phyloP scores from a whole-genome alignment of 257 asterid genomes.

The Primulina huaijiensis region DNA sequence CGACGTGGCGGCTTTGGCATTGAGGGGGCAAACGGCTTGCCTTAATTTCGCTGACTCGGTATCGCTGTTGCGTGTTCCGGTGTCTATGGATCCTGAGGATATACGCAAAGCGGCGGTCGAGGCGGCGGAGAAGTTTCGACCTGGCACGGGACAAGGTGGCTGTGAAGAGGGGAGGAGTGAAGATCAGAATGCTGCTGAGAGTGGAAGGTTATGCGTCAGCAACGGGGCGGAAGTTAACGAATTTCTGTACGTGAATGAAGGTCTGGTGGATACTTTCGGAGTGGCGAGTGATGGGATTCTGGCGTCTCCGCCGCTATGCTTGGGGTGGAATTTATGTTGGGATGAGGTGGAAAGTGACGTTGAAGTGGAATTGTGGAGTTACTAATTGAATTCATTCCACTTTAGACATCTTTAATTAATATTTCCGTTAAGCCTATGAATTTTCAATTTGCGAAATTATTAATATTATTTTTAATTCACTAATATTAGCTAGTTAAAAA shows the following conservation, averaged over 20 bases:
- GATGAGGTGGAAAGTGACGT: conserved; percentile 49
- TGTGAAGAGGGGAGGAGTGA: background rate
- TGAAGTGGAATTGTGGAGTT: conserved; percentile 62
- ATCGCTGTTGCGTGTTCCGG: conserved; percentile 48
- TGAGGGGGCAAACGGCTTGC: conserved; percentile 50
- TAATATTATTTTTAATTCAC: too few relatives aligned
- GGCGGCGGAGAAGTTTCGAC: conserved; percentile 52
- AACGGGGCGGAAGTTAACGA: background rate
- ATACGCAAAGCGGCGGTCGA: conserved; percentile 49
- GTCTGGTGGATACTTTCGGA: conserved; percentile 2
- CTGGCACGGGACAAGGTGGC: background rate
- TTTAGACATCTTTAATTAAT: too few relatives aligned
- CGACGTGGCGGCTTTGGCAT: conserved; percentile 76
- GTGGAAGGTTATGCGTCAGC: background rate
- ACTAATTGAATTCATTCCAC: background rate
- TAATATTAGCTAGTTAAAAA: too few relatives aligned
- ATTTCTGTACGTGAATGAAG: conserved; percentile 5
- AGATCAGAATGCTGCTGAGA: background rate
- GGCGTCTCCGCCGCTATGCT: conserved; percentile 57
- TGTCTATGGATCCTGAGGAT: conserved; percentile 43
- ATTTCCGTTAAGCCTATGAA: too few relatives aligned
- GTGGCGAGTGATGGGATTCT: conserved; percentile 37
- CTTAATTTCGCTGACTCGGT: conserved; percentile 71
- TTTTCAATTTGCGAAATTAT: too few relatives aligned
- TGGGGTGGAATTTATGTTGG: conserved; percentile 33